phyloP scores from a whole-genome alignment of 768 basidiomycete species.

The Boletus rubescentipes region DNA sequence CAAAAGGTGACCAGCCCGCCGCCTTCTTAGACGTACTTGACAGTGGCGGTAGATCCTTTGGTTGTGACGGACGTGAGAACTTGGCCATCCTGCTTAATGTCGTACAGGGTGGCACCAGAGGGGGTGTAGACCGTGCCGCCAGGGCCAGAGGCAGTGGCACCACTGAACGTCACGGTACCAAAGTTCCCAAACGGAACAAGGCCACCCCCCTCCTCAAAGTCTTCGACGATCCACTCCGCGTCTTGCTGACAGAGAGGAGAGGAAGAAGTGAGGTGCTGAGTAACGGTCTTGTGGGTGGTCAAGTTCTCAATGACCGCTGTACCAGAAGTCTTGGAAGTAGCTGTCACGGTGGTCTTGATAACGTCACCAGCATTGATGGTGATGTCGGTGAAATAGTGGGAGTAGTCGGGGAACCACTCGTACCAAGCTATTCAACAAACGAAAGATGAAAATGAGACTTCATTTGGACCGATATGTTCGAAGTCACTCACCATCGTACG shows the following conservation, averaged over 20 bases:
- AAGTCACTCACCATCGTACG: conserved; percentile 15
- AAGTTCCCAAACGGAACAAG: conserved; percentile 18
- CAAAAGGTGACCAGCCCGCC: neutral
- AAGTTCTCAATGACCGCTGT: conserved; percentile 18
- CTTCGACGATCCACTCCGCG: conserved; percentile 27
- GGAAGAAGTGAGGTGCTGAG: conserved; percentile 6
- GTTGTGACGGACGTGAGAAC: conserved; percentile 14
- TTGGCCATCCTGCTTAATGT: conserved; percentile 8
- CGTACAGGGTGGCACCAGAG: conserved; percentile 5
- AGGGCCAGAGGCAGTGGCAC: conserved; percentile 5
- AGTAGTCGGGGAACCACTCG: conserved; percentile 21
- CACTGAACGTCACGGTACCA: conserved; percentile 17
- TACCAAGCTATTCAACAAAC: conserved; percentile 20
- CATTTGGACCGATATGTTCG: too few species aligned
- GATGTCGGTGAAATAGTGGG: conserved; percentile 15
- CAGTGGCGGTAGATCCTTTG: neutral
- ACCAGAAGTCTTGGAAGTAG: conserved; percentile 22
- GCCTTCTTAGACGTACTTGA: conserved; percentile 8
- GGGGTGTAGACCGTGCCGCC: conserved; percentile 5
- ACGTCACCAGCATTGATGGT: conserved; percentile 14
- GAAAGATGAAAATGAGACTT: neutral
- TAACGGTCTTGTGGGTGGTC: conserved; percentile 10
- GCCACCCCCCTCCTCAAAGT: conserved; percentile 3
- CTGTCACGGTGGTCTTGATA: conserved; percentile 17
- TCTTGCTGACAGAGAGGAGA: conserved; percentile 15